Conservation (phyloP, 2,329 filamentous ascomycete genomes). For the Hyphodiscus sp. region DNA sequence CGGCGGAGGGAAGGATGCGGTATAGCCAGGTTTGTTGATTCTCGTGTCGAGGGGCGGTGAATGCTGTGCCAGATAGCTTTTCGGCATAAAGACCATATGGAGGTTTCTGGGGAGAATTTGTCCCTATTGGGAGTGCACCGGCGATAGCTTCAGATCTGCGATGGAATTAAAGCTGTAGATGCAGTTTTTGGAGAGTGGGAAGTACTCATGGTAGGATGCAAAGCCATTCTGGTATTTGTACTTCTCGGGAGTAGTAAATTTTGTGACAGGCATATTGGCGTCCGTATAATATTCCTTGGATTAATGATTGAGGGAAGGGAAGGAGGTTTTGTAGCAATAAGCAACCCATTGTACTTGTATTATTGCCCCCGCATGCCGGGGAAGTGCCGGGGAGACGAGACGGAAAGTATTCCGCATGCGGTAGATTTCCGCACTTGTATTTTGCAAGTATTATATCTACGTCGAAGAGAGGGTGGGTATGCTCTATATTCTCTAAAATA, state of each 20-base stretch:
- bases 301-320: neutral
- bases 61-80: slow-evolving; percentile 52
- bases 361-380: too few relatives aligned
- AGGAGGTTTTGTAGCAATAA: neutral
- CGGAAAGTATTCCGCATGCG: too few relatives aligned
- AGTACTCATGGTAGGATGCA: slow-evolving; percentile 59
- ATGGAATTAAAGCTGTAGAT: slow-evolving; percentile 4
- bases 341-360: too few relatives aligned
- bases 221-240: slow-evolving; percentile 66
- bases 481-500: neutral
- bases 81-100: slow-evolving; percentile 64
- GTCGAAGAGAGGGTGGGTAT: too few relatives aligned
- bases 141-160: slow-evolving; percentile 56
- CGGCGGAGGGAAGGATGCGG: slow-evolving; percentile 46
- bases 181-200: neutral
- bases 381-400: too few relatives aligned
- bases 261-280: slow-evolving; percentile 53
- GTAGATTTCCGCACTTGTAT: too few relatives aligned
- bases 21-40: slow-evolving; percentile 55
- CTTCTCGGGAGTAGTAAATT: slow-evolving; percentile 56
- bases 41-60: slow-evolving; percentile 49
- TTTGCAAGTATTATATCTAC: too few relatives aligned
- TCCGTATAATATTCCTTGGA: neutral
- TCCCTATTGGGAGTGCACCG: slow-evolving; percentile 56
- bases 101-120: slow-evolving; percentile 65